A percentile compares a stretch with the other conserved stretches of the same genome.
These are phyloP conservation scores for Penicillium sumatraense DNA, from an alignment of 2,329 filamentous ascomycete species.

Conservation along the genomic window DNA sequence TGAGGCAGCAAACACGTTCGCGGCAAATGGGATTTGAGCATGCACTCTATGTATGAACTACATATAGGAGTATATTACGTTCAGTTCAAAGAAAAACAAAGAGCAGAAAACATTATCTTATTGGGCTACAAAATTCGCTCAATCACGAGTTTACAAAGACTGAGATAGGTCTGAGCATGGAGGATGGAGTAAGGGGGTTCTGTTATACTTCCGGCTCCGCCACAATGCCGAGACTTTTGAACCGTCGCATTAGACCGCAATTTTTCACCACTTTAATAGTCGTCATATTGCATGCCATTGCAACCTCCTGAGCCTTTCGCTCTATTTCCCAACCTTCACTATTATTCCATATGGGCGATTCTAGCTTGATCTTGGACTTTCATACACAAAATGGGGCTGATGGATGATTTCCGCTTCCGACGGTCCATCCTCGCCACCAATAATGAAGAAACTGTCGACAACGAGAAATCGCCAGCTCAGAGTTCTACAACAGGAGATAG, in stretches of 20 bases:
- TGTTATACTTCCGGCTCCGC: not conserved
- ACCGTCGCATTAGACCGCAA: slow-evolving; percentile 1
- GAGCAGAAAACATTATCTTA: not conserved
- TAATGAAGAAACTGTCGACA: not conserved
- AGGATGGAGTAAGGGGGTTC: not conserved
- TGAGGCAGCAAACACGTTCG: too few species aligned
- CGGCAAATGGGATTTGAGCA: too few species aligned
- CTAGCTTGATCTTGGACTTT: not conserved
- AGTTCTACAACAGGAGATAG: slow-evolving; percentile 47
- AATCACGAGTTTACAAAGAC: not conserved
- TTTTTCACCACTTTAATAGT: not conserved
- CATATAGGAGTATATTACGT: too few species aligned
- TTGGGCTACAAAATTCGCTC: not conserved
- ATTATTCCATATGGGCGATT: not conserved
- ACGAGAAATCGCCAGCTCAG: not conserved
- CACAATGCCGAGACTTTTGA: slow-evolving; percentile 5
- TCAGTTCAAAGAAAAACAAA: not conserved
- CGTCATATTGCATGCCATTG: not conserved
- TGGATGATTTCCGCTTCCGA: slow-evolving; percentile 2
- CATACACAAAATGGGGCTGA: slow-evolving; percentile 1
- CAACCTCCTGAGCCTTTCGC: not conserved
- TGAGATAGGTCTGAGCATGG: not conserved
- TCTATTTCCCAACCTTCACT: not conserved
- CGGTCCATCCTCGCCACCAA: not conserved
- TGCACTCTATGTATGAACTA: too few species aligned